These are phyloP conservation scores for Penicillium polonicum DNA, from an alignment of 2,329 filamentous ascomycete genomes.

Conservation along the genomic window DNA sequence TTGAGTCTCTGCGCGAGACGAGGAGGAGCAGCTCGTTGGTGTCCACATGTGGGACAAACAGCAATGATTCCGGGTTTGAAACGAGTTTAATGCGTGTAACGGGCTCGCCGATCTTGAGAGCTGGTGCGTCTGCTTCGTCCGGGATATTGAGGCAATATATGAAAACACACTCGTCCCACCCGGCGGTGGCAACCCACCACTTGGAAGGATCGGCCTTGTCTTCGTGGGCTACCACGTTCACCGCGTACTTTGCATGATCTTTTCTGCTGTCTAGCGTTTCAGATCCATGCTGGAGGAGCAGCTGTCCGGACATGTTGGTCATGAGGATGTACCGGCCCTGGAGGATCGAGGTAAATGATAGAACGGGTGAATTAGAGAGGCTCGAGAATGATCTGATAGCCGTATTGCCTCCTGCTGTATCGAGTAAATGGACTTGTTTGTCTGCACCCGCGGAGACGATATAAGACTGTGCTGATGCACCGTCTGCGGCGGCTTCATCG, in stretches of 20 bases:
- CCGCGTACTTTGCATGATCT: constrained; percentile 60
- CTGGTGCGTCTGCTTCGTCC: constrained; percentile 1
- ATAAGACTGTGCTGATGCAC: constrained; percentile 19
- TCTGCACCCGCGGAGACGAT: constrained; percentile 50
- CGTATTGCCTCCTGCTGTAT: constrained; percentile 21
- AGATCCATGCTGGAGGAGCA: constrained; percentile 50
- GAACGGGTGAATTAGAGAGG: constrained; percentile 47
- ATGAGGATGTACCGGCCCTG: constrained; percentile 49
- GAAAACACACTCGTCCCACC: constrained; percentile 59
- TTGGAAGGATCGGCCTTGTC: constrained; percentile 27
- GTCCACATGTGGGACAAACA: constrained; percentile 54
- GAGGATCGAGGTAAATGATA: constrained; percentile 50
- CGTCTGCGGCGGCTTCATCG: constrained; percentile 11
- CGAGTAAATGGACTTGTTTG: constrained; percentile 49
- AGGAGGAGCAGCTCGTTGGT: constrained; percentile 50
- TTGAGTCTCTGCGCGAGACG: constrained; percentile 58
- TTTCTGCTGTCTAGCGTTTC: constrained; percentile 49
- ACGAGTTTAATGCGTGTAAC: constrained; percentile 32
- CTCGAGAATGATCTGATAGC: constrained; percentile 27
- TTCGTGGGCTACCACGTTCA: constrained; percentile 49
- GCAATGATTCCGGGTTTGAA: constrained; percentile 58
- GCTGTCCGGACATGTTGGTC: constrained; percentile 59
- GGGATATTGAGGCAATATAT: constrained; percentile 46
- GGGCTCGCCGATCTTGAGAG: constrained; percentile 27
- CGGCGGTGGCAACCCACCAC: constrained; percentile 56